These are phyloP conservation scores for Smittium mucronatum DNA, from an alignment of 371 early-diverging fungal genomes.

Conservation along the genomic window DNA sequence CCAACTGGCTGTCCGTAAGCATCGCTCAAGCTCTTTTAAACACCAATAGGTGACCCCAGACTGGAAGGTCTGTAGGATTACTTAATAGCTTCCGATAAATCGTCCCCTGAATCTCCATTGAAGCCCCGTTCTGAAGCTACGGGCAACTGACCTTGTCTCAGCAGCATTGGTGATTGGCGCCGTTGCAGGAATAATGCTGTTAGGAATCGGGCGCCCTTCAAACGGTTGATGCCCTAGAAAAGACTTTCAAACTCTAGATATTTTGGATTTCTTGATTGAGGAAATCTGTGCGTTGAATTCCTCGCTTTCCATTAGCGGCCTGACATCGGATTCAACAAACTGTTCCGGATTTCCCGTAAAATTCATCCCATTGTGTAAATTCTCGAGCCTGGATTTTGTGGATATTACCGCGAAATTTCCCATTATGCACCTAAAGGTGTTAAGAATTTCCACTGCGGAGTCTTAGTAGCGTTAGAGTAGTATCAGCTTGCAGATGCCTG, in stretches of 20 bases:
- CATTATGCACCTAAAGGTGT: neutral
- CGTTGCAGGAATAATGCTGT: neutral
- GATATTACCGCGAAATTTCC: no score
- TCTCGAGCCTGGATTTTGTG: neutral
- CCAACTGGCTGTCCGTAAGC: neutral
- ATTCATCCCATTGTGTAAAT: neutral
- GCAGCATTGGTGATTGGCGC: neutral
- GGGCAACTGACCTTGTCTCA: neutral
- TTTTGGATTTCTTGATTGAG: neutral
- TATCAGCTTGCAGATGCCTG: neutral
- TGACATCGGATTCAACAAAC: neutral
- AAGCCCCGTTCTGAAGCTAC: neutral
- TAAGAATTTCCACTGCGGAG: neutral
- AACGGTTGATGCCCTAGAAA: neutral
- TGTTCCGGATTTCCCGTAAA: neutral
- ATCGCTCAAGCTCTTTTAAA: neutral
- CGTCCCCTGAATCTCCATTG: neutral
- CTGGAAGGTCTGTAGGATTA: neutral
- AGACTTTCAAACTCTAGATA: neutral
- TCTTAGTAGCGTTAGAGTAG: neutral
- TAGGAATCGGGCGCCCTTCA: neutral
- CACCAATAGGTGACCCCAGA: neutral
- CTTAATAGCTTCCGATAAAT: neutral
- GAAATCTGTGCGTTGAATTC: neutral
- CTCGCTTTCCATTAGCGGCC: neutral